Percentiles rank a stretch among this genome's conserved stretches.
Conservation (phyloP, 768 basidiomycete species). For the Chalciporus pseudorubinellus region DNA sequence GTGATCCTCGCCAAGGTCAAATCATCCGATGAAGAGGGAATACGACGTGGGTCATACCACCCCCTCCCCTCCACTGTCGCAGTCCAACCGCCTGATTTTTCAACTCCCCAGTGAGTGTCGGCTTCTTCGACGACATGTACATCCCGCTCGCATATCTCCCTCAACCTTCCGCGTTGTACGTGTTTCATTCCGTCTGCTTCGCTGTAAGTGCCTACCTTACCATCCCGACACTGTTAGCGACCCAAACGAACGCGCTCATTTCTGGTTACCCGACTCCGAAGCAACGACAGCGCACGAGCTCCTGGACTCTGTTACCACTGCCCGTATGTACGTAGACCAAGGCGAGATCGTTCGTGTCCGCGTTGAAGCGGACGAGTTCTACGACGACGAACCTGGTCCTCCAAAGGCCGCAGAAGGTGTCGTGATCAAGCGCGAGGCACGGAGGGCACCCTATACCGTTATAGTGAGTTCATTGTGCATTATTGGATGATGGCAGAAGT, state of each 20-base stretch:
- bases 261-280: conserved; percentile 72
- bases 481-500: background rate
- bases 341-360: conserved; percentile 75
- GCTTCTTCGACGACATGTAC: conserved; percentile 94
- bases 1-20: too few relatives aligned
- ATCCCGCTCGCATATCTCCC: conserved; percentile 79
- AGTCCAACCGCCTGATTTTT: background rate
- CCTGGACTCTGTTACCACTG: conserved; percentile 61
- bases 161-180: conserved; percentile 76
- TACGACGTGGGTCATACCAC: conserved; percentile 44
- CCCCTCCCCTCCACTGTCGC: background rate
- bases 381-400: conserved; percentile 83
- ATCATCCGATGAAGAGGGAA: too few relatives aligned
- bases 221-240: conserved; percentile 46
- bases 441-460: conserved; percentile 65
- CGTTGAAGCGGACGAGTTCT: conserved; percentile 79
- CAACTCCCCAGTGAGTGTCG: conserved; percentile 64
- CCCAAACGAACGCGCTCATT: conserved; percentile 77
- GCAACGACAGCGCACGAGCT: conserved; percentile 54
- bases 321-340: conserved; percentile 80
- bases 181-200: conserved; percentile 1
- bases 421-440: conserved; percentile 46
- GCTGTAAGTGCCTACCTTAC: background rate
- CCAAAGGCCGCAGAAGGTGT: conserved; percentile 74
- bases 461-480: conserved; percentile 44